These are phyloP conservation scores for Endocarpon pusillum DNA, from an alignment of 495 filamentous ascomycete genomes.

Conservation along the genomic window DNA sequence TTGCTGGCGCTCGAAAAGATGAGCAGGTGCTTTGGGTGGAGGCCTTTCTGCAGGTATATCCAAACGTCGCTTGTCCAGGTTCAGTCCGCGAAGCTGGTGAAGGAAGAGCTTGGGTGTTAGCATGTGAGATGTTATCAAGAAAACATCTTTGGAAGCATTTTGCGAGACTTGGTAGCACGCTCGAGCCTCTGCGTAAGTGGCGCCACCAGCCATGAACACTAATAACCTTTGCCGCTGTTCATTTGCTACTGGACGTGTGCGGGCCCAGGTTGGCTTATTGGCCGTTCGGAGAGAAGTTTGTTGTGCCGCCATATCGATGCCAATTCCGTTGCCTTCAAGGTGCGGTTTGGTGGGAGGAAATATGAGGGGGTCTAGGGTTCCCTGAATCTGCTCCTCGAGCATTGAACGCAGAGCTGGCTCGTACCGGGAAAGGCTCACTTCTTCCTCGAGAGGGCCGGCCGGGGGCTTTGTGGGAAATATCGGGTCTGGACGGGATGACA, in stretches of 20 bases:
- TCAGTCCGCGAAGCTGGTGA: slow-evolving; percentile 63
- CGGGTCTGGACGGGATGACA: slow-evolving; percentile 41
- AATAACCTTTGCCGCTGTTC: slow-evolving; percentile 83
- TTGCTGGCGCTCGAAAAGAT: slow-evolving; percentile 68
- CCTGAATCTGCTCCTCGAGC: slow-evolving; percentile 49
- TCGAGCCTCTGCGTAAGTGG: slow-evolving; percentile 77
- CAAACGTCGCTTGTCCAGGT: slow-evolving; percentile 51
- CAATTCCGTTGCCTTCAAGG: slow-evolving; percentile 40
- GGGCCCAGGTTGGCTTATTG: slow-evolving; percentile 85
- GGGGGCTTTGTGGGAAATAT: slow-evolving; percentile 49
- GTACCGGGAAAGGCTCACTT: slow-evolving; percentile 34
- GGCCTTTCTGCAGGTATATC: slow-evolving; percentile 70
- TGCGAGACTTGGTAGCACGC: slow-evolving; percentile 77
- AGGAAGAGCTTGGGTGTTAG: slow-evolving; percentile 64
- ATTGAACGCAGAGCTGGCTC: slow-evolving; percentile 41
- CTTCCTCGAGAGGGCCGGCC: slow-evolving; percentile 25
- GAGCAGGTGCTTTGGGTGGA: slow-evolving; percentile 61
- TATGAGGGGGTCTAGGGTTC: slow-evolving; percentile 33
- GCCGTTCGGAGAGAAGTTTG: slow-evolving; percentile 69
- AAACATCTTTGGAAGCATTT: slow-evolving; percentile 57
- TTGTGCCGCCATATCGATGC: slow-evolving; percentile 34
- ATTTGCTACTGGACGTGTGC: slow-evolving; percentile 50
- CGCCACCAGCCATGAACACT: slow-evolving; percentile 91
- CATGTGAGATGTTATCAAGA: slow-evolving; percentile 85
- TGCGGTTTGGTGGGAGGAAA: slow-evolving; percentile 79